Base-by-base conservation (phyloP, 2,329 filamentous ascomycete genomes). In the Albophoma yamanashiensis region DNA sequence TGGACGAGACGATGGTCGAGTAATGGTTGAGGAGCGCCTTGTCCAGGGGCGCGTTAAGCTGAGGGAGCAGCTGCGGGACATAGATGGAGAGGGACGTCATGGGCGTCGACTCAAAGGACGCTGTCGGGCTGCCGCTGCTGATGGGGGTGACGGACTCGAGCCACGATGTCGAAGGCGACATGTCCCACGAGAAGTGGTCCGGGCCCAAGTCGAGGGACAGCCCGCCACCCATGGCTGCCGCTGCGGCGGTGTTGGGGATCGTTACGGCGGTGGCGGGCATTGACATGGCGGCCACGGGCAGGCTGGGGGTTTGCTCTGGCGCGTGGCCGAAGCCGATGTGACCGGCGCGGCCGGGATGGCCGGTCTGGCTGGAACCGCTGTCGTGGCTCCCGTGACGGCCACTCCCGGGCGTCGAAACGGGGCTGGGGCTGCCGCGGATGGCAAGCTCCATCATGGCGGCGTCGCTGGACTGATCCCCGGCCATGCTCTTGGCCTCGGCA, bases 21-120 rank as follows among this genome's bases (percentile, higher is more conserved):
- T 72, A 73, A 60, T 73, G 71, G 59, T 73, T 73, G 50, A 73
- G 65, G 1, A 73, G 62, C 22, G 69, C 70, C 57, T 66, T 69
- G 59, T 73, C 71, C 52, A 70, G 63, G 2, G 68, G 62, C 8
- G 66, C 65, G 12, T 59, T 62, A 22, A 73, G 59, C 58, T 72
- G 69, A 15, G 71, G 71, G 14, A 71, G 61, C 22, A 71, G 39
- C 36, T 68, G 68, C 15, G 68, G 69, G 2, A 70, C 61, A 55
- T 71, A 71, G 20, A 70, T 56, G 1, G 67, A 69, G 42, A 72
- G 63, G 1, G 68, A 66, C 2, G 63, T 39, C 43, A 59, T 50
- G 31, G 63, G 58, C 3, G 56, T 56, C 4, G 62, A 64, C 20
- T 67, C 65, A 34, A 64, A 34, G 20, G 65, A 65, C 2, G 66